These are phyloP conservation scores for Metschnikowia corniflorae DNA, from an alignment of 805 yeast genomes.

Conservation along the genomic window DNA sequence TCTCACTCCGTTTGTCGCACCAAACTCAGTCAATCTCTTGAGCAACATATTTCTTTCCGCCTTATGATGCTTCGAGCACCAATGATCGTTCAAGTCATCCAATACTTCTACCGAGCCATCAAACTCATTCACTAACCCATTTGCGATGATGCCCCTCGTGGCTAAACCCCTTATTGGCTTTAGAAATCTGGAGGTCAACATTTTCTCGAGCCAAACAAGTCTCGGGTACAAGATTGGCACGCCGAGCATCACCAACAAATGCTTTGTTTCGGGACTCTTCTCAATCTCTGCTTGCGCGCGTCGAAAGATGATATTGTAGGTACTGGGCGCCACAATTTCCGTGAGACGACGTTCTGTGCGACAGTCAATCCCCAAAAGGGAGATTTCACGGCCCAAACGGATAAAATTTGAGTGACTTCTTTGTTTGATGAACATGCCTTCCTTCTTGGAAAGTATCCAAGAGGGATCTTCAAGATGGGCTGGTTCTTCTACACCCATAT, in stretches of 20 bases:
- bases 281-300: constrained; percentile 56
- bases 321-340: constrained; percentile 48
- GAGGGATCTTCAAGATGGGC: constrained; percentile 37
- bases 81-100: constrained; percentile 93
- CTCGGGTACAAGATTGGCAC: constrained; percentile 96
- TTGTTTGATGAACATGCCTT: constrained; percentile 70
- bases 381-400: constrained; percentile 70
- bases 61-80: constrained; percentile 91
- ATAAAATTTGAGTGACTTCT: constrained; percentile 66
- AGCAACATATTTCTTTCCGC: constrained; percentile 74
- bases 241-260: constrained; percentile 78
- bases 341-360: constrained; percentile 79
- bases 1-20: constrained; percentile 61
- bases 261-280: constrained; percentile 59
- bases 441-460: constrained; percentile 59
- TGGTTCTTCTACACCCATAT: constrained; percentile 47
- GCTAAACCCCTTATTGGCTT: constrained; percentile 62
- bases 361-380: constrained; percentile 81
- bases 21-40: constrained; percentile 59
- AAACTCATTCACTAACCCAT: constrained; percentile 82
- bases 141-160: constrained; percentile 53
- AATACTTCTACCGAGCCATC: constrained; percentile 89
- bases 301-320: constrained; percentile 60
- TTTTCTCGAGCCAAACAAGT: constrained; percentile 81
- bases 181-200: constrained; percentile 58